These are phyloP conservation scores for Magnolia kwangsiensis DNA, from an alignment of 164 flowering plant genomes.

Conservation along the genomic window DNA sequence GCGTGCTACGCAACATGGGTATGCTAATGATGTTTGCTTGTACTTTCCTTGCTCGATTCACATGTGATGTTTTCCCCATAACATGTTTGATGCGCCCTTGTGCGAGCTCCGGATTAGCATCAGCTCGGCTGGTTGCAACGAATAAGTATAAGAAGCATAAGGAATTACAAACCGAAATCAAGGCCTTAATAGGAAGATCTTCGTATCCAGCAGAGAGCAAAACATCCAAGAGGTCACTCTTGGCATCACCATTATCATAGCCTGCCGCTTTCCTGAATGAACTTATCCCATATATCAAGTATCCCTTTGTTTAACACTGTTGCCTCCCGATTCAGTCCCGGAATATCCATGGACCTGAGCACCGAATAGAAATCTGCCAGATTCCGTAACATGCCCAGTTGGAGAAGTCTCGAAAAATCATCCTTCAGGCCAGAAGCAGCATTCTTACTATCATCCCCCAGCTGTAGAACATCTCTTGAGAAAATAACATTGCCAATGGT, in stretches of 20 bases:
- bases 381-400: conserved; percentile 5
- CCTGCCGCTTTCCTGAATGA: conserved; percentile 12
- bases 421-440: neutral
- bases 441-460: conserved; percentile 8
- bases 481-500: conserved; percentile 16
- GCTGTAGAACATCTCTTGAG: conserved; percentile 23
- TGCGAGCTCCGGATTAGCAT: neutral
- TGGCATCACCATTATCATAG: too few relatives aligned
- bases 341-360: conserved; percentile 9
- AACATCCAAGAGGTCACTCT: conserved; percentile 19
- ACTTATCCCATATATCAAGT: conserved; percentile 13
- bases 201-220: conserved; percentile 12
- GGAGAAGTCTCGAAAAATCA: neutral
- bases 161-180: conserved; percentile 16
- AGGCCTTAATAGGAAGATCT: conserved; percentile 20
- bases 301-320: neutral
- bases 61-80: too few relatives aligned
- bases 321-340: conserved; percentile 3
- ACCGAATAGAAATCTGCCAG: conserved; percentile 9
- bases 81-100: too few relatives aligned
- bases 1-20: too few relatives aligned
- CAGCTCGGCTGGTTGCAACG: neutral
- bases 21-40: too few relatives aligned
- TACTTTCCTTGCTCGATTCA: too few relatives aligned
- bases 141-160: neutral